Evolutionary conservation across 1,139 yeast species (phyloP).

Genomic region (Geotrichum bryndzae): DNA sequence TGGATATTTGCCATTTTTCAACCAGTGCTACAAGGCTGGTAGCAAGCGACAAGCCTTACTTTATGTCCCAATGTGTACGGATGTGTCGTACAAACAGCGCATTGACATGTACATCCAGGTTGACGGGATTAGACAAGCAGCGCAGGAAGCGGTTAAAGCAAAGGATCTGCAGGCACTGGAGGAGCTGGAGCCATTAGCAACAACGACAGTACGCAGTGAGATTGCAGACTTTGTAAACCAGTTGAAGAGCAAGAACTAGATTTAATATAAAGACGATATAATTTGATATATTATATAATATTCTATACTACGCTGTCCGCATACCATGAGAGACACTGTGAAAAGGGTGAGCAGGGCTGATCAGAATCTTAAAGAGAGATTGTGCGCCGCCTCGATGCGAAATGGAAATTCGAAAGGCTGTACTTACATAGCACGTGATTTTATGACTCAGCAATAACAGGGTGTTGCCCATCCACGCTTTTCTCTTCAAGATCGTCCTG

Average conservation of each 20-base stretch:
- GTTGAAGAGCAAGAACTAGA: conserved; percentile 21
- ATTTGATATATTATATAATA: background rate
- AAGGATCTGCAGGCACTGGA: conserved; percentile 47
- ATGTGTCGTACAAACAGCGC: conserved; percentile 37
- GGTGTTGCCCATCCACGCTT: background rate
- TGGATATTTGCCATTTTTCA: conserved; percentile 62
- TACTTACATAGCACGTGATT: background rate
- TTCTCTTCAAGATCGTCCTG: background rate
- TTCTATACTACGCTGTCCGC: background rate
- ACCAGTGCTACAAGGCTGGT: conserved; percentile 46
- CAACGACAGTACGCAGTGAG: conserved; percentile 31
- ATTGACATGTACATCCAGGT: conserved; percentile 48
- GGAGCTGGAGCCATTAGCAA: conserved; percentile 35
- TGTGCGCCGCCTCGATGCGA: background rate
- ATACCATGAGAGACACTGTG: too few species aligned
- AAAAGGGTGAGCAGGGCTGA: too few species aligned
- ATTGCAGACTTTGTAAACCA: conserved; percentile 32
- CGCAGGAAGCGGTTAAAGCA: conserved; percentile 52
- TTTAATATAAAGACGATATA: background rate
- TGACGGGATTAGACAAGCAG: conserved; percentile 52
- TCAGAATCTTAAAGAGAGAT: background rate
- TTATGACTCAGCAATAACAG: background rate
- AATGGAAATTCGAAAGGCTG: background rate
- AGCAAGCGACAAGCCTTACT: conserved; percentile 43
- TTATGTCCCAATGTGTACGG: conserved; percentile 38